Base-by-base conservation (phyloP, 2,329 filamentous ascomycete genomes). In the Geosmithia putterillii region DNA sequence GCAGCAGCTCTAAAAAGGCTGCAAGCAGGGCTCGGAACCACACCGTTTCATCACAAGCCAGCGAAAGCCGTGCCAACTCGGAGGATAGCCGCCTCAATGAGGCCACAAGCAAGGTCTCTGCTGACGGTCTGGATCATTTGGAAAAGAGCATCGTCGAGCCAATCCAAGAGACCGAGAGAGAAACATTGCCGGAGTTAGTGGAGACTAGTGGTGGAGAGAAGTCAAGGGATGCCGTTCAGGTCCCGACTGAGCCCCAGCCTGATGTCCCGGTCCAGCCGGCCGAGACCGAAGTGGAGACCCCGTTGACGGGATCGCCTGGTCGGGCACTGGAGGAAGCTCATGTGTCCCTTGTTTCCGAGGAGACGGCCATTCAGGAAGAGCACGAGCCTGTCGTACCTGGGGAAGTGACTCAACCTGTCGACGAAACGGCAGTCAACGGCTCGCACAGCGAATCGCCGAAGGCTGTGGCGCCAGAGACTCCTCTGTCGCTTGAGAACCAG, bases 1-100 rank as follows among this genome's bases (percentile, higher is more conserved):
- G 52, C 39, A 49, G 46, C 32, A 51, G 48, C 28, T 46, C 49
- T 14, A 62, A 51, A 34, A 48, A 49, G 34, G 14, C 17, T 25
- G 7, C 21, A 32, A 23, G 20, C n/a, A n/a, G 9, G 3, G 15
- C 39, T 32, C 9, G 21, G 7, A 19, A 28, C 36, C 17, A 19
- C 12, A 21, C 36, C 17, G 20, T 38, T 7, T 38, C 36, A 21
- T 18, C 36, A 4, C 17, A 18, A 19, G 15, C 20, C 20, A 38
- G 36, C 36, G 7, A 38, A 14, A 38, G 9, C 36, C 36, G n/a
- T 38, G 17, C 36, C 17, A 19, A n/a, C 36, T 38, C 10, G 15
- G 28, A 32, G 15, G 28, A 32, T 9, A 12, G 10, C 28, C 28
- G 10, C 10, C 28, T 14, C 28, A 14, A 12, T 9, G 28, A 32